Base-by-base conservation (phyloP, 352 stramenopile species). In the Phytophthora pluvialis region DNA sequence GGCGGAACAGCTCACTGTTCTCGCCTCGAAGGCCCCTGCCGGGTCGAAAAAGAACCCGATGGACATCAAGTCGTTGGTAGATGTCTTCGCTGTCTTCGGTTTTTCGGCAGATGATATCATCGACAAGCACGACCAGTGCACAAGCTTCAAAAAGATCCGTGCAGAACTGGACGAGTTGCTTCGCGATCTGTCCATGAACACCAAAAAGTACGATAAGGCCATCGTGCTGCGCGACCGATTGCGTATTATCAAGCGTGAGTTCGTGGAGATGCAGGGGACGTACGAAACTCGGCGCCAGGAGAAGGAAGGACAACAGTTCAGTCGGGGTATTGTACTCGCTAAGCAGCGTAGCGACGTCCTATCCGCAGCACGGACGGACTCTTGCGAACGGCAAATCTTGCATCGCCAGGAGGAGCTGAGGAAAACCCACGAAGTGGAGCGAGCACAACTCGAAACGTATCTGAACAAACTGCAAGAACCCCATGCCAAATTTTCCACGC, bases 201-300 rank as follows among this genome's bases (percentile, higher is more conserved):
- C 76, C 8, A 90, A 86, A 53, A 88, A 89, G 60, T 91, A 89
- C 58, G 79, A 90, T 66, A 86, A 87, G 44, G 84, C 82, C 1
- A 74, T 90, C 28, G 18, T 93, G 5, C 53, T 93, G 12, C 84
- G 84, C 1, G 82, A 93, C 33, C 77, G 82, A 4, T 59, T 93
- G 29, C 66, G 70, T 5, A 21, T 80, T 18, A 88, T 93, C 52
- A 91, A 91, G 58, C 60, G 47, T 1, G 80, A 93, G 58, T 91
- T 93, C 31, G 67, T 91, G 5, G 72, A 78, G 13, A 89, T 88
- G 70, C 82, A 93, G 46, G 66, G 72, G 38, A 76, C 53, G 40
- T 91, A 91, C 61, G 84, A 93, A 42, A 43, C 42, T 10, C 58
- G 75, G 0, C 75, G 82, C 1, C 84, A 93, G 46, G 52, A 78